Evolutionary conservation across 768 basidiomycete genomes (phyloP).

Genomic region (Jaapia argillacea): DNA sequence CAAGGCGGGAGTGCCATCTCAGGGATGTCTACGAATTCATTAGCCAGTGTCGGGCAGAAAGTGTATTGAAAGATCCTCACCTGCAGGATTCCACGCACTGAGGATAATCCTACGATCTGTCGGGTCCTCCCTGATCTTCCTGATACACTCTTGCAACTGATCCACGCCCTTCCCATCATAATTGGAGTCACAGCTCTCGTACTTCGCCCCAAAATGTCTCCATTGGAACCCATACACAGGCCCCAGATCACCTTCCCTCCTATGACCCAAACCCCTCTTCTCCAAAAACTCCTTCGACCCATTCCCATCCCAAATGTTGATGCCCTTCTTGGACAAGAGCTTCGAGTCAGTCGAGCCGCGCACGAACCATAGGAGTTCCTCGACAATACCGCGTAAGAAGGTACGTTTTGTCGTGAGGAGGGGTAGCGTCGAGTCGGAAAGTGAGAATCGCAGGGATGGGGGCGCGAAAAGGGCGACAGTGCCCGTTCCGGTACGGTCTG

Average conservation of each 20-base stretch:
- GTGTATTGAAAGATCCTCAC: too few relatives aligned
- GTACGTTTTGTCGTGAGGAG: conserved; percentile 94
- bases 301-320: conserved; percentile 98
- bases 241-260: conserved; percentile 87
- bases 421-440: conserved; percentile 65
- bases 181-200: conserved; percentile 61
- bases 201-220: conserved; percentile 89
- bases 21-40: conserved; percentile 61
- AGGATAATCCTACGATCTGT: conserved; percentile 91
- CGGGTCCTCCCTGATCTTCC: conserved; percentile 87
- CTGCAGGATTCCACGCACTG: conserved; percentile 97
- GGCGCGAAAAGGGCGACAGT: conserved; percentile 91
- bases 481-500: conserved; percentile 93
- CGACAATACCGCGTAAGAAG: conserved; percentile 83
- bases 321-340: conserved; percentile 65
- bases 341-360: conserved; percentile 76
- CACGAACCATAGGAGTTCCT: conserved; percentile 94
- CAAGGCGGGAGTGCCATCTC: conserved; percentile 97
- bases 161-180: conserved; percentile 86
- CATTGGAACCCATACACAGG: conserved; percentile 98
- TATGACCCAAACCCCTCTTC: conserved; percentile 70
- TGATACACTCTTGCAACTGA: conserved; percentile 81
- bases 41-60: too few relatives aligned
- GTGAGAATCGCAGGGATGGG: conserved; percentile 80
- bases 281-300: conserved; percentile 84